Evolutionary conservation across 2,329 filamentous ascomycete species (phyloP), one percentile per base, ranked within the genome.

Genomic region (Bretziella fagacearum): DNA sequence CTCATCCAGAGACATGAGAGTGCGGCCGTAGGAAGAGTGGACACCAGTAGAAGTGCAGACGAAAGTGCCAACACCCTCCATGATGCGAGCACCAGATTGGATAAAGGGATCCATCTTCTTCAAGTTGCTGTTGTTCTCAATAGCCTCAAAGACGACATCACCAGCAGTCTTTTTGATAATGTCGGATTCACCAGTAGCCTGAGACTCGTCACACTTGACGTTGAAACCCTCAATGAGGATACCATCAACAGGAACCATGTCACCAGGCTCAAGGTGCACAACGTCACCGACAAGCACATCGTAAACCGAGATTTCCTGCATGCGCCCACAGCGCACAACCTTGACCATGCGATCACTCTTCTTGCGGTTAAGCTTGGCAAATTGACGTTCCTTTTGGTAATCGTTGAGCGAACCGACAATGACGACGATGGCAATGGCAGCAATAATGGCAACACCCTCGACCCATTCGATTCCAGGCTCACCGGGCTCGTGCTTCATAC

Each of bases 71-170:
- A 84, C 73, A 37, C 81, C 81, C 58, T 85, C 81, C 63, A 84
- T 79, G 49, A 85, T 79, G 52, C 81, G 81, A 45, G 77, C 72
- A 26, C 81, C 87, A 25, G 86, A 94, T 54, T 93, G 83, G 55
- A 95, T 84, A 55, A 87, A 84, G 0, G 81, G 81, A 53, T 87
- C 82, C 62, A 85, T 71, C 61, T 85, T 85, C 64, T 74, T 79
- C 20, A 79, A 66, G 39, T 67, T 68, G 35, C 79, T 72, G 54
- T 74, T 67, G 25, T 73, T 75, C 54, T 82, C 74, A 55, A 86
- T 81, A 22, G 79, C 79, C 17, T 68, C 67, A 56, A 69, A 81
- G 17, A 84, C 82, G 20, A 83, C 78, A 42, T 83, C 77, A 33
- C 68, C 78, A 4, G 73, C 58, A 26, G 65, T 69, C 61, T 85